phyloP scores from a whole-genome alignment of 345 rosid genomes.

The Salix viminalis region DNA sequence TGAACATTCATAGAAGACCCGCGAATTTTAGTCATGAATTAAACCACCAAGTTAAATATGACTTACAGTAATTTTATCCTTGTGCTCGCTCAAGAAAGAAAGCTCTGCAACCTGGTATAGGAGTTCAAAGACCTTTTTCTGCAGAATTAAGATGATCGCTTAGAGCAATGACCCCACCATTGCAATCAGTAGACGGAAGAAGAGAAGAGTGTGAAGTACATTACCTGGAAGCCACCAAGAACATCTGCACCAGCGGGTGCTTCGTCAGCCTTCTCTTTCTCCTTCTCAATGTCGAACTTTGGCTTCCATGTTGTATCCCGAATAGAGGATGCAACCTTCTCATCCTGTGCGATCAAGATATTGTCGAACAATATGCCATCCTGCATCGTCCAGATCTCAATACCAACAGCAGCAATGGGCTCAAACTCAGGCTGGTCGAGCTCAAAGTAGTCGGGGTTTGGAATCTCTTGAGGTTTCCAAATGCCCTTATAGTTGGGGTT shows the following conservation, averaged over 20 bases:
- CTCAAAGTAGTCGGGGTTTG: constrained; percentile 75
- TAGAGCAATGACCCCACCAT: background rate
- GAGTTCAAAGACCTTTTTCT: constrained; percentile 48
- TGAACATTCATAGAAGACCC: background rate
- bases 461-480: constrained; percentile 79
- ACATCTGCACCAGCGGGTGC: constrained; percentile 48
- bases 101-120: constrained; percentile 70
- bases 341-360: constrained; percentile 60
- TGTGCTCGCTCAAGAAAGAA: constrained; percentile 61
- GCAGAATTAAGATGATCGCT: constrained; percentile 1
- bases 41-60: background rate
- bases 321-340: constrained; percentile 53
- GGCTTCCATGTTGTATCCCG: constrained; percentile 60
- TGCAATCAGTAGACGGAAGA: background rate
- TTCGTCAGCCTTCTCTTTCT: constrained; percentile 71
- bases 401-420: constrained; percentile 78
- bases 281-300: constrained; percentile 62
- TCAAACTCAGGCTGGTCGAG: constrained; percentile 64
- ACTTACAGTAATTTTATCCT: constrained; percentile 55
- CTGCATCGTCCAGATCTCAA: constrained; percentile 96
- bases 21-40: background rate
- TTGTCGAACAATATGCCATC: constrained; percentile 81
- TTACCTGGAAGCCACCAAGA: constrained; percentile 46
- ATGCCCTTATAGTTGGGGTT: constrained; percentile 84
- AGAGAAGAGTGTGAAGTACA: background rate